Percentiles rank a stretch among this genome's conserved stretches.
These are phyloP conservation scores for Rhodomyrtus psidioides DNA, from an alignment of 441 rosid genomes.

Conservation along the genomic window DNA sequence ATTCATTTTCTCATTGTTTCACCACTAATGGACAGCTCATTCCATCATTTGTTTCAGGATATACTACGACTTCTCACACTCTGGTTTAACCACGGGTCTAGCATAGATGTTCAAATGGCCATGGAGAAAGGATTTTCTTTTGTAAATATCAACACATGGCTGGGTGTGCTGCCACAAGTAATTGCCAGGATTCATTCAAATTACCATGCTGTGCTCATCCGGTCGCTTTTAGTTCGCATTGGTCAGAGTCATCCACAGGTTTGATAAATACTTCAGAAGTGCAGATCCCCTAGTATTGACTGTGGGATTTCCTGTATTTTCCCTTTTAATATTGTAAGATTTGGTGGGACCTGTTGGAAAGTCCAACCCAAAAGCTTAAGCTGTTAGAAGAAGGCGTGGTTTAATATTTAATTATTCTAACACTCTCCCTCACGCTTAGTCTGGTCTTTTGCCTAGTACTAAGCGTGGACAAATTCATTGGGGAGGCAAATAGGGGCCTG, in stretches of 20 bases:
- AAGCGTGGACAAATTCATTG: too few species aligned
- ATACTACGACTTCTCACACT: constrained; percentile 97
- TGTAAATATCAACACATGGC: constrained; percentile 98
- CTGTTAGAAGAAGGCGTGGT: too few species aligned
- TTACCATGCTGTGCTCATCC: constrained; percentile 88
- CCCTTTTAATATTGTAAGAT: neutral
- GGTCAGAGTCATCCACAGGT: constrained; percentile 99
- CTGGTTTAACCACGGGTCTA: constrained; percentile 99
- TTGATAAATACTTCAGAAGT: constrained; percentile 3
- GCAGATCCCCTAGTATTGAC: neutral
- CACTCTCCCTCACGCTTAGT: too few species aligned
- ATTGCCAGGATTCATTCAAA: constrained; percentile 99
- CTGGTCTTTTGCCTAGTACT: too few species aligned
- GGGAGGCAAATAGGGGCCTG: too few species aligned
- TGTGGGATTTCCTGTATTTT: neutral
- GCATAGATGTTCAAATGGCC: constrained; percentile 87
- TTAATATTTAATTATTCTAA: too few species aligned
- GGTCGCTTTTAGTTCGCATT: constrained; percentile 91
- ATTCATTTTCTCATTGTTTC: too few species aligned
- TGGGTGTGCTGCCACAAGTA: constrained; percentile 97
- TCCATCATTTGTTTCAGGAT: constrained; percentile 51
- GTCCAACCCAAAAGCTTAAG: too few species aligned
- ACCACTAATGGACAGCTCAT: neutral
- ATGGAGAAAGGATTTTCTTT: constrained; percentile 76
- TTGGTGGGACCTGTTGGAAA: too few species aligned